These are phyloP conservation scores for Suhomyces chickasaworum DNA, from an alignment of 1,139 yeast species.

Conservation along the genomic window DNA sequence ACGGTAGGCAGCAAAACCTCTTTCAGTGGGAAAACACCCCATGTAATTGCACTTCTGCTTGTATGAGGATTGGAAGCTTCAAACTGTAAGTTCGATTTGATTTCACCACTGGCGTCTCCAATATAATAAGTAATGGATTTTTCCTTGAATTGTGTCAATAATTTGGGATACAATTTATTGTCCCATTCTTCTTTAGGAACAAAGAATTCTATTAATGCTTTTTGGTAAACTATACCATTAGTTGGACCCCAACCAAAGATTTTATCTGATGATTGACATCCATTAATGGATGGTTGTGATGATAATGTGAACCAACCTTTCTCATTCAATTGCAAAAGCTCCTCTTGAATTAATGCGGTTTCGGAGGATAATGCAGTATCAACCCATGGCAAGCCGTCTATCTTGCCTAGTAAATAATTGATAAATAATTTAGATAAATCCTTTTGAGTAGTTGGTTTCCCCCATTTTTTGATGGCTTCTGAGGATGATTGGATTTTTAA, in stretches of 20 bases:
- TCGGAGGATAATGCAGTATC: constrained; percentile 84
- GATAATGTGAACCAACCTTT: constrained; percentile 84
- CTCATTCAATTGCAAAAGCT: constrained; percentile 73
- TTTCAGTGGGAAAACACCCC: constrained; percentile 93
- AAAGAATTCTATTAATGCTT: constrained; percentile 84
- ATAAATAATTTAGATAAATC: constrained; percentile 74
- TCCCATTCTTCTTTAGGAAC: constrained; percentile 73
- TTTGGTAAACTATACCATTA: constrained; percentile 90
- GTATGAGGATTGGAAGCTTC: constrained; percentile 26
- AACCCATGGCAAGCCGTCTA: constrained; percentile 88
- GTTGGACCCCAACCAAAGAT: constrained; percentile 95
- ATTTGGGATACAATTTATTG: constrained; percentile 49
- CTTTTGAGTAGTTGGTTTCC: constrained; percentile 62
- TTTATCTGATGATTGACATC: constrained; percentile 73
- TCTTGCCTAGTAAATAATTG: constrained; percentile 72
- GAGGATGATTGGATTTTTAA: constrained; percentile 69
- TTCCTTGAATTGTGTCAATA: constrained; percentile 46
- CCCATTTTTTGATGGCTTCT: constrained; percentile 80
- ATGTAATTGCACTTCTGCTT: constrained; percentile 76
- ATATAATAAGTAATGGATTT: constrained; percentile 65
- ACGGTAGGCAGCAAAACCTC: constrained; percentile 88
- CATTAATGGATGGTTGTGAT: constrained; percentile 92
- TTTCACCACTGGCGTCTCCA: constrained; percentile 62
- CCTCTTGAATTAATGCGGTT: constrained; percentile 90
- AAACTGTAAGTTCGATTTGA: constrained; percentile 58